Conservation (phyloP, 192 early-diverging fungal genomes). For the Gorgonomyces haynaldii region DNA sequence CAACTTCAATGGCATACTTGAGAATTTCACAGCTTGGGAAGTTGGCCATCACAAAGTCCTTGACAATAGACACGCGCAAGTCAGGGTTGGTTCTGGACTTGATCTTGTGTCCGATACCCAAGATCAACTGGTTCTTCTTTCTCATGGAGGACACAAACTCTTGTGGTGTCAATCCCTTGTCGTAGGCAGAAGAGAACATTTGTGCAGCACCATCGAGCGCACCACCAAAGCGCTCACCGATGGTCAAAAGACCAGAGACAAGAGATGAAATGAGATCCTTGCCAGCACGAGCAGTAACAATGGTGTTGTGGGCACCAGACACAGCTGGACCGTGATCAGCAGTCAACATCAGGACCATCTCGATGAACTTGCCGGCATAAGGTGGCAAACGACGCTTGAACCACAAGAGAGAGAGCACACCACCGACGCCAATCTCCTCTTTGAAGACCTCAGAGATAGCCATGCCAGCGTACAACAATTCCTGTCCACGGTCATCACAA, state of each 20-base stretch:
- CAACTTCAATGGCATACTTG: slow-evolving; percentile 87
- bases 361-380: slow-evolving; percentile 95
- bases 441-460: slow-evolving; percentile 97
- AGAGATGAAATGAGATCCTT: slow-evolving; percentile 95
- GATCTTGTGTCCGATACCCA: slow-evolving; percentile 99
- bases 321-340: slow-evolving; percentile 99
- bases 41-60: slow-evolving; percentile 77
- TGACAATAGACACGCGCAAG: slow-evolving; percentile 89
- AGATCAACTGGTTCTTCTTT: slow-evolving; percentile 91
- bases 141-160: slow-evolving; percentile 94
- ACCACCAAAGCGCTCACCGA: slow-evolving; percentile 96
- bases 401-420: slow-evolving; percentile 93
- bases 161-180: slow-evolving; percentile 79
- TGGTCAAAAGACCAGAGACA: slow-evolving; percentile 88
- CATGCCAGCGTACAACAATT: slow-evolving; percentile 97
- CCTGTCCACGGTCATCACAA: slow-evolving; percentile 98
- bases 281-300: slow-evolving; percentile 88
- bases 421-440: slow-evolving; percentile 97
- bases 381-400: slow-evolving; percentile 93
- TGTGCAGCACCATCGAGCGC: slow-evolving; percentile 95
- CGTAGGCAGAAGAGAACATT: slow-evolving; percentile 82
- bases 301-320: slow-evolving; percentile 64
- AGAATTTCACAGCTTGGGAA: slow-evolving; percentile 82
- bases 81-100: slow-evolving; percentile 98
- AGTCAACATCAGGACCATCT: slow-evolving; percentile 99